These are phyloP conservation scores for Pleomassaria siparia DNA, from an alignment of 2,329 filamentous ascomycete genomes.

Conservation along the genomic window DNA sequence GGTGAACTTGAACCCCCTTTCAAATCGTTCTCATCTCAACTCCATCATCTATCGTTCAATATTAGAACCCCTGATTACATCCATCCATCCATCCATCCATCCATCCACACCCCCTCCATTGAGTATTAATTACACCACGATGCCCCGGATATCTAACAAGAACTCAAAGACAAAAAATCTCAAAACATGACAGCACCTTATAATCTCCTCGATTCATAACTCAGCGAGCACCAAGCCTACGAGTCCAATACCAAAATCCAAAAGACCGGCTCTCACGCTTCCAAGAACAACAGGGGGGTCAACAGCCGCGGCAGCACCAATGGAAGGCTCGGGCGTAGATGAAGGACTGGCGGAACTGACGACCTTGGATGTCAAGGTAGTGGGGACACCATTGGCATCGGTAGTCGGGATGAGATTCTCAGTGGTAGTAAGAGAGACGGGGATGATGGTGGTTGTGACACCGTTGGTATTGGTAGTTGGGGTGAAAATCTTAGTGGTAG, in stretches of 20 bases:
- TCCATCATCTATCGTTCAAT: too few relatives aligned
- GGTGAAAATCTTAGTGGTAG: slow-evolving; percentile 7
- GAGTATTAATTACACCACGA: not conserved
- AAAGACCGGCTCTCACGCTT: slow-evolving; percentile 3
- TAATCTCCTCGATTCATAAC: slow-evolving; percentile 12
- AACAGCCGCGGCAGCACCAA: slow-evolving; percentile 15
- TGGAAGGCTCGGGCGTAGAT: slow-evolving; percentile 6
- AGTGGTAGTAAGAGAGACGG: slow-evolving; percentile 3
- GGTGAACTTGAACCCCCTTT: too few relatives aligned
- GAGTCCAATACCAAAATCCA: slow-evolving; percentile 19
- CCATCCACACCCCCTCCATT: too few relatives aligned
- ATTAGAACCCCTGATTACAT: too few relatives aligned
- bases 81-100: not conserved
- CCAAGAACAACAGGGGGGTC: slow-evolving; percentile 10
- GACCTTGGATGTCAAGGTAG: slow-evolving; percentile 6
- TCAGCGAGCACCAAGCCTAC: slow-evolving; percentile 27
- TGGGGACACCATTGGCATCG: slow-evolving; percentile 7
- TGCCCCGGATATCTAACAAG: not conserved
- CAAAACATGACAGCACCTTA: not conserved
- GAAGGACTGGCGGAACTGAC: slow-evolving; percentile 4
- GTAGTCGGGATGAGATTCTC: slow-evolving; percentile 7
- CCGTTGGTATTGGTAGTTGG: slow-evolving; percentile 10
- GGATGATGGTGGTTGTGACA: not conserved
- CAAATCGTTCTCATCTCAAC: too few relatives aligned
- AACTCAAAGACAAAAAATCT: not conserved